Percentiles rank a stretch among this genome's conserved stretches.
Evolutionary conservation across 345 rosid species (phyloP).

Genomic region (Pugionium cornutum): DNA sequence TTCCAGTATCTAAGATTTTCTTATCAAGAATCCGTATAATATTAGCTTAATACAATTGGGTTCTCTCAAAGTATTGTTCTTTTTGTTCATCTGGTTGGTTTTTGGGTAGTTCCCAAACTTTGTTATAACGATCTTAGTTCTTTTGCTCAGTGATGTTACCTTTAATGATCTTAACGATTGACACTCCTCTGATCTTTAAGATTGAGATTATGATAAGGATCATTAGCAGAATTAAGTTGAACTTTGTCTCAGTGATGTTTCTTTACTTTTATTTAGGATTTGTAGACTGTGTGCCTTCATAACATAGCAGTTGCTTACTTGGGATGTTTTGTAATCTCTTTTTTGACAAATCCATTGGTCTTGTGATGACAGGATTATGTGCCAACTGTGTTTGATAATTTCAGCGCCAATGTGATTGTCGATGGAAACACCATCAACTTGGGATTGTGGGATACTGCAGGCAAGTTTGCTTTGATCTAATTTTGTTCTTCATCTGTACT

Average conservation of each 20-base stretch:
- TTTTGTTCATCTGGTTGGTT: not conserved
- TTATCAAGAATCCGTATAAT: not conserved
- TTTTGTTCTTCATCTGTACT: not conserved
- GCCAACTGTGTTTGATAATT: conserved; percentile 58
- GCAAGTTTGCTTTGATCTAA: conserved; percentile 40
- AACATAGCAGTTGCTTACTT: conserved; percentile 18
- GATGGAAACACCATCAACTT: too few species aligned
- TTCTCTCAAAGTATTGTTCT: conserved; percentile 14
- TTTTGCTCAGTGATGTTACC: not conserved
- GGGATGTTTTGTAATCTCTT: conserved; percentile 6
- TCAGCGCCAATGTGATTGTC: too few species aligned
- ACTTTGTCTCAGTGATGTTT: not conserved
- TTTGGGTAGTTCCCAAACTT: not conserved
- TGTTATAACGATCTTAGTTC: not conserved
- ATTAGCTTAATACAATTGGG: not conserved
- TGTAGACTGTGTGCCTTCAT: conserved; percentile 5
- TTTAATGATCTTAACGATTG: not conserved
- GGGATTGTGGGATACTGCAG: conserved; percentile 88
- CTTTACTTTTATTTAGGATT: conserved; percentile 2
- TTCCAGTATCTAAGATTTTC: not conserved
- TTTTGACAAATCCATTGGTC: conserved; percentile 26
- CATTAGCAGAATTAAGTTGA: not conserved
- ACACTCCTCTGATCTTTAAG: not conserved
- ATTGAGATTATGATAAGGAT: not conserved
- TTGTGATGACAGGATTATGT: conserved; percentile 64